Evolutionary conservation across 306 rosid genomes (phyloP), one percentile per base, ranked within the genome.

Genomic region (Vigna nakashimae): DNA sequence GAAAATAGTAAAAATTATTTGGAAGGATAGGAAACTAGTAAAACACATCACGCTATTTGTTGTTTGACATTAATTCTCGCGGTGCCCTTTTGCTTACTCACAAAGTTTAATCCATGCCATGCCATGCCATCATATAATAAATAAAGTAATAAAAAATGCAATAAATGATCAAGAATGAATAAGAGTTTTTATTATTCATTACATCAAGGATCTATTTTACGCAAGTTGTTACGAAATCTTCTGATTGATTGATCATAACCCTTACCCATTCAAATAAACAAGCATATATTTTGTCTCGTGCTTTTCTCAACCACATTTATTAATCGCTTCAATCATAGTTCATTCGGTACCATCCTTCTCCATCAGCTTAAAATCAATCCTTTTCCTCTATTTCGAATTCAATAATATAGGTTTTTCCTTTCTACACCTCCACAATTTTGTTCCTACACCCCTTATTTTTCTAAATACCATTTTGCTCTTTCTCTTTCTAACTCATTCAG

Each of bases 31-130:
- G 1, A 53, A 22, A 14, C 1, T 56, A 72, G 42, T 59, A 46
- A 69, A 60, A 70, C 20, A 60, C 11, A 50, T 48, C 36, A 32
- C 26, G 70, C 43, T 20, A 30, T 36, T 52, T 24, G 65, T 76
- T 65, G 55, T 65, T 66, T 66, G 48, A 4, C 49, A 63, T 64
- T 26, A 6, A 43, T 66, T 66, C 1, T 32, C 2, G 14, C 1
- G 14, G 57, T n/a, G 34, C 40, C 28, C 84, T 72, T 74, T 20
- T 66, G 56, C 84, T 74, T 74, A 34, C 11, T 46, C 43, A 18
- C 65, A 6, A 74, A 73, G 84, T 34, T 56, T 69, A 48, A 67
- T 74, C 63, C 8, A 66, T 73, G 14, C 4, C 48, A 66, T 73
- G 14, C 4, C 48, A 45, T 56, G 42, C 7, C 22, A 38, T 73